A percentile compares a stretch with the other conserved stretches of the same genome.
Evolutionary conservation across 257 asterid species (phyloP).

Genomic region (Rubia yunnanensis): DNA sequence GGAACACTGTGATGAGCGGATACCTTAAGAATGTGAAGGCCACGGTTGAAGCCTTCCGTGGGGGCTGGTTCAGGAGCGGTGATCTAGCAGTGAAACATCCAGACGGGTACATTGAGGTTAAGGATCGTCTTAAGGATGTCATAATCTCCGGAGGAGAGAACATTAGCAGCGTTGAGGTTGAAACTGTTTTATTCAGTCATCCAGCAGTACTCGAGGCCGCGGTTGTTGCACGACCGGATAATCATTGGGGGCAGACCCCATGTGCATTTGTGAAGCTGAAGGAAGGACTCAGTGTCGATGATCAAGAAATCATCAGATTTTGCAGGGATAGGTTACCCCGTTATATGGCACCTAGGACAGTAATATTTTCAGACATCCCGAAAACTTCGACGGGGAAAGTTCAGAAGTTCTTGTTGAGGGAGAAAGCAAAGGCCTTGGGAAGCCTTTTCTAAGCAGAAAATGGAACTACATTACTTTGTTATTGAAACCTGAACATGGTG

Average conservation of each 20-base stretch:
- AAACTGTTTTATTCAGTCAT: constrained; percentile 24
- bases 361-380: constrained; percentile 27
- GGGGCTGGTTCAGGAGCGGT: constrained; percentile 33
- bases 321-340: constrained; percentile 31
- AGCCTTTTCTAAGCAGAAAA: constrained; percentile 18
- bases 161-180: constrained; percentile 31
- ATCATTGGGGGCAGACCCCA: constrained; percentile 39
- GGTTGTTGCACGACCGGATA: constrained; percentile 35
- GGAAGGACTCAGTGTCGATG: constrained; percentile 15
- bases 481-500: too few relatives aligned
- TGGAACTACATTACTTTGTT: too few relatives aligned
- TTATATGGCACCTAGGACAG: constrained; percentile 31
- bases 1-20: constrained; percentile 38
- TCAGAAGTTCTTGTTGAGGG: constrained; percentile 22
- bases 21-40: constrained; percentile 25
- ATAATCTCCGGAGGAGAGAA: constrained; percentile 39
- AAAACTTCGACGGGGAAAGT: constrained; percentile 31
- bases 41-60: constrained; percentile 26
- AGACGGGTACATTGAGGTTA: constrained; percentile 27
- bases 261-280: constrained; percentile 35
- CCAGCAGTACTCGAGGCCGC: constrained; percentile 34
- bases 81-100: constrained; percentile 36
- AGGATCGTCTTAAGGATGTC: constrained; percentile 29
- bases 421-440: constrained; percentile 32
- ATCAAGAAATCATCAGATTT: constrained; percentile 23